Base-by-base conservation (phyloP, 495 filamentous ascomycete species). In the Cladorrhinum samala region DNA sequence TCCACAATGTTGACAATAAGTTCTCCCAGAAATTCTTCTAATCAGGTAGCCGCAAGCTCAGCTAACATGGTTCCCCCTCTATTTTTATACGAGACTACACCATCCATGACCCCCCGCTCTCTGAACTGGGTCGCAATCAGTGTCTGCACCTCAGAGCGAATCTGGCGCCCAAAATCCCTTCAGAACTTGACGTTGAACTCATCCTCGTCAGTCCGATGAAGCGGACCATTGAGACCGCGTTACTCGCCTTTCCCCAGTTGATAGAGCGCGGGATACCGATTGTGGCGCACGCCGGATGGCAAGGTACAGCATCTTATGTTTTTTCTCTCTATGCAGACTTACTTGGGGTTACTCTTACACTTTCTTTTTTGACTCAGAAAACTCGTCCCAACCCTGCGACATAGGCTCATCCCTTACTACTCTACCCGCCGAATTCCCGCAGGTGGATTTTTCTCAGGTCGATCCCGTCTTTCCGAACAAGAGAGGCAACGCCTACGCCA, bases 191-290 rank as follows among this genome's bases (percentile, higher is more conserved):
- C 41, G 68, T 80, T 17, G 77, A 77, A 17, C 71, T 81, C 9
- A 77, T 84, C 39, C 57, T 85, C 19, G 71, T 77, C 50, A 82
- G 78, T 48, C 77, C 82, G 11, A 78, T 84, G 77, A 63, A 72
- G 13, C 69, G 82, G 13, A 83, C 80, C 2, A 62, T 84, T 5
- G 73, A 85, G 61, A 85, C 82, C 1, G 73, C 79, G 0, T 60
- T 72, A 23, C 60, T 74, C 11, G 68, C 71, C 0, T 68, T 83
- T 18, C 72, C 70, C 16, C 77, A 73, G 68, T 64, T 84, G 37
- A 68, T 81, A 43, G 71, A 77, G 43, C 64, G 70, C 39, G 78
- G 77, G 3, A 59, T 83, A 13, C 75, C 73, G 23, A 69, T 83
- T 18, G 61, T 73, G 17, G 73, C 79, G 1, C 70, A 82, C 47